Base-by-base conservation (phyloP, 495 filamentous ascomycete species). In the Cercophora newfieldiana region DNA sequence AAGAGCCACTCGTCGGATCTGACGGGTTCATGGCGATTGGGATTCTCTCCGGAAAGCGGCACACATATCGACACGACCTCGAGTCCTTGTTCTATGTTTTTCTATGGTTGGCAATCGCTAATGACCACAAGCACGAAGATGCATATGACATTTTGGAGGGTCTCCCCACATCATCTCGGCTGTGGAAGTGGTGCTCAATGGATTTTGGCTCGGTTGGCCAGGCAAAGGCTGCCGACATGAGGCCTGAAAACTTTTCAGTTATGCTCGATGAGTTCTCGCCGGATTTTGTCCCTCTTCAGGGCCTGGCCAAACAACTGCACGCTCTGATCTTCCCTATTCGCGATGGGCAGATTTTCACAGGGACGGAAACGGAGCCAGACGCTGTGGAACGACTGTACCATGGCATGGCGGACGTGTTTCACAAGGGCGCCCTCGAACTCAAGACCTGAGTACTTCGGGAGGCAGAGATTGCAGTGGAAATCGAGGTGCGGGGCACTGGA, bases 81-180 rank as follows among this genome's bases (percentile, higher is more conserved):
- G 62, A 65, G 62, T 65, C 62, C 21, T 19, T 65, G 2, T 65
- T 65, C 30, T 65, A 57, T 33, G 62, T 65, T n/a, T 50, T 65
- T 30, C 51, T 65, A n/a, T 65, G 62, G 62, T 5, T 65, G 4
- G 51, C 53, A 14, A 58, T 58, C 19, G 30, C 28, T 7, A 57
- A 65, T 10, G 33, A 57, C 24, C 54, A 24, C 31, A 31, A 28
- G 4, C 51, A 12, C 62, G 62, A 58, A 14, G 48, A 55, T 19
- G 61, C 61, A 3, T 2, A 30, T 50, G 62, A 58, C 22, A 55
- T 55, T 6, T 6, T 55, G 37, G 24, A 50, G 19, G 31, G 33
- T 4, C 12, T 58, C 19, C 62, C 62, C 14, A 30, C 57, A 51
- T 7, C 5, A 14, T 48, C 31, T 2, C 62, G 51, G 33, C 10